phyloP scores from a whole-genome alignment of 148 eudicot genomes.

The Talinum fruticosum region DNA sequence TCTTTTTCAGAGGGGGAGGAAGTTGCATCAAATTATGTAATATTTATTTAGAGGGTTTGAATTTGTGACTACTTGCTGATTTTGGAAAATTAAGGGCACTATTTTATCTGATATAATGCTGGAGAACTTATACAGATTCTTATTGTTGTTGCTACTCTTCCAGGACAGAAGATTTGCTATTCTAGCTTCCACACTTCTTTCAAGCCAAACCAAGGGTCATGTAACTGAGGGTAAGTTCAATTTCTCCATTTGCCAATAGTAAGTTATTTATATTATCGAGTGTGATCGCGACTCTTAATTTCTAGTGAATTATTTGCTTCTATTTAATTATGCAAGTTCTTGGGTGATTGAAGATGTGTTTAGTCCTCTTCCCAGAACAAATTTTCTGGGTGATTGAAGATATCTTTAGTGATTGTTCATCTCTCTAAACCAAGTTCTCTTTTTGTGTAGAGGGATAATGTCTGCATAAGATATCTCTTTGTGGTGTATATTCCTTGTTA shows the following conservation, averaged over 20 bases:
- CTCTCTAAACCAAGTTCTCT: neutral
- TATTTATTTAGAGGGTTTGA: neutral
- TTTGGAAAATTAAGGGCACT: too few species aligned
- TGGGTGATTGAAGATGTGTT: neutral
- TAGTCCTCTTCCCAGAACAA: neutral
- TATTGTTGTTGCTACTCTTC: constrained; percentile 4
- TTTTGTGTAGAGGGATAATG: neutral
- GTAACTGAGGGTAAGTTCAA: constrained; percentile 78
- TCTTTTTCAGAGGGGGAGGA: neutral
- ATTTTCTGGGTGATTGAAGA: neutral
- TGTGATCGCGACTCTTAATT: neutral
- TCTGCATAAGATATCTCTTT: neutral
- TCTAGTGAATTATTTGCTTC: neutral
- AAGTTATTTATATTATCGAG: neutral
- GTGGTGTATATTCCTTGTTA: neutral
- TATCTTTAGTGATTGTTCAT: too few species aligned
- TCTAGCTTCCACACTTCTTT: constrained; percentile 66
- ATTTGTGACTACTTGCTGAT: too few species aligned
- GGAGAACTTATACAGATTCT: neutral
- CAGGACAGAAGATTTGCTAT: constrained; percentile 96
- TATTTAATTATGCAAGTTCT: neutral
- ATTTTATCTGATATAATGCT: neutral
- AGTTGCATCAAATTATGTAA: neutral
- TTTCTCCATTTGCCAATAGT: neutral
- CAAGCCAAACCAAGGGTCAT: constrained; percentile 97